A percentile compares a stretch with the other conserved stretches of the same genome.
These are phyloP conservation scores for Drechslerella stenobrocha DNA, from an alignment of 2,329 filamentous ascomycete genomes.

Conservation along the genomic window DNA sequence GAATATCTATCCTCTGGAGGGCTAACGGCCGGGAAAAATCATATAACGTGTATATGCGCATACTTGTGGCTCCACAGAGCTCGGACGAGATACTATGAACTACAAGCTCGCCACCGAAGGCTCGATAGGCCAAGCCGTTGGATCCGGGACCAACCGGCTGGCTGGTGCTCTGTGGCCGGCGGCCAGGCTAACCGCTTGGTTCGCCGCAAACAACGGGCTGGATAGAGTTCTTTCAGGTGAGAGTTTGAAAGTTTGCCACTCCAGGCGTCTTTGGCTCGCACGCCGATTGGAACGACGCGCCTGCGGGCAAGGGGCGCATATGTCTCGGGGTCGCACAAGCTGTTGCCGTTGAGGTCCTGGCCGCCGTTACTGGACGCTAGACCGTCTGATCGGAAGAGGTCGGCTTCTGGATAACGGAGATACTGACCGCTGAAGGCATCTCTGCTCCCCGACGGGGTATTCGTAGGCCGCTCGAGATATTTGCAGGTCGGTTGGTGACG, in stretches of 20 bases:
- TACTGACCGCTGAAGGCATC: no score
- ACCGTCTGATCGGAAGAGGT: no score
- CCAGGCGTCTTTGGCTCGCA: not conserved
- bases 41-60: no score
- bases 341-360: not conserved
- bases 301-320: no score
- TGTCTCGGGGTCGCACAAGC: no score
- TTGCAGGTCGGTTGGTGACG: no score
- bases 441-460: no score
- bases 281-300: not conserved
- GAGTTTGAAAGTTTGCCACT: not conserved
- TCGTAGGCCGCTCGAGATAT: no score
- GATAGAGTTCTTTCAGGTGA: not conserved
- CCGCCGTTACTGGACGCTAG: no score
- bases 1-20: slow-evolving; percentile 11
- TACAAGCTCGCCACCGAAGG: no score
- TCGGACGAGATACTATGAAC: no score
- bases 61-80: not conserved
- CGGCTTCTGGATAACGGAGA: no score
- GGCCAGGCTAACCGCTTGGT: not conserved
- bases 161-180: not conserved
- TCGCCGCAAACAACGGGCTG: not conserved
- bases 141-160: not conserved
- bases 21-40: slow-evolving; percentile 1
- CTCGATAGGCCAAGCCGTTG: not conserved